Evolutionary conservation across 1,284 basidiomycete species (phyloP).

Genomic region (Amylostereum chailletii): DNA sequence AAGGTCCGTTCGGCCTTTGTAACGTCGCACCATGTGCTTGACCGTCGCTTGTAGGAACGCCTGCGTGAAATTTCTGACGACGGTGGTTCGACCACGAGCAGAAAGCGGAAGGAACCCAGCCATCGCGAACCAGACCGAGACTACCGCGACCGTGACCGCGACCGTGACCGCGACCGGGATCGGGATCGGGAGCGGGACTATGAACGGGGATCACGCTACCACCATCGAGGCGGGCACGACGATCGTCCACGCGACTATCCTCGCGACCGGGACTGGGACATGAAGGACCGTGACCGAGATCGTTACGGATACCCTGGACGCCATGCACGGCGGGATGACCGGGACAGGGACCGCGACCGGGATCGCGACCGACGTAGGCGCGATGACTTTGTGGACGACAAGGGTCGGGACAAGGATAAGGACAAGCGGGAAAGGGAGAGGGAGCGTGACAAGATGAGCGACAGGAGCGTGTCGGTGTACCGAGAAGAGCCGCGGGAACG

Average conservation of each 20-base stretch:
- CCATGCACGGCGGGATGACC: slow-evolving; percentile 28
- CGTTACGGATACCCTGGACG: slow-evolving; percentile 23
- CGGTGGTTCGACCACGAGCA: slow-evolving; percentile 66
- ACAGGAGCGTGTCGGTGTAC: slow-evolving; percentile 39
- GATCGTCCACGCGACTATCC: slow-evolving; percentile 25
- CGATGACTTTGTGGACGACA: slow-evolving; percentile 36
- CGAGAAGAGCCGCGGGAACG: slow-evolving; percentile 40
- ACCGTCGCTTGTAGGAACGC: slow-evolving; percentile 64
- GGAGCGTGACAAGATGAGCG: slow-evolving; percentile 38
- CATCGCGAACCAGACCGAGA: slow-evolving; percentile 30
- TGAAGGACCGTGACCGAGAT: slow-evolving; percentile 38
- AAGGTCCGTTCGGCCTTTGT: slow-evolving; percentile 37
- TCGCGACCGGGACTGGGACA: slow-evolving; percentile 32
- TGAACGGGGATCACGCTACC: slow-evolving; percentile 27
- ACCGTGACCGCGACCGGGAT: slow-evolving; percentile 30
- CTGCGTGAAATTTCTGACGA: slow-evolving; percentile 70
- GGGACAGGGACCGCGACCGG: slow-evolving; percentile 28
- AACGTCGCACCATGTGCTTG: not conserved
- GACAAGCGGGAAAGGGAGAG: slow-evolving; percentile 19
- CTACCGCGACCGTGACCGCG: slow-evolving; percentile 21
- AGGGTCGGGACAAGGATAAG: slow-evolving; percentile 34
- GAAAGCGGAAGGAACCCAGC: slow-evolving; percentile 67
- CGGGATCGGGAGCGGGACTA: slow-evolving; percentile 34
- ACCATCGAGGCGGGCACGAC: slow-evolving; percentile 4
- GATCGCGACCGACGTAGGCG: slow-evolving; percentile 27